Conservation (phyloP, 2,329 filamentous ascomycete genomes). For the Penicillium sp. region DNA sequence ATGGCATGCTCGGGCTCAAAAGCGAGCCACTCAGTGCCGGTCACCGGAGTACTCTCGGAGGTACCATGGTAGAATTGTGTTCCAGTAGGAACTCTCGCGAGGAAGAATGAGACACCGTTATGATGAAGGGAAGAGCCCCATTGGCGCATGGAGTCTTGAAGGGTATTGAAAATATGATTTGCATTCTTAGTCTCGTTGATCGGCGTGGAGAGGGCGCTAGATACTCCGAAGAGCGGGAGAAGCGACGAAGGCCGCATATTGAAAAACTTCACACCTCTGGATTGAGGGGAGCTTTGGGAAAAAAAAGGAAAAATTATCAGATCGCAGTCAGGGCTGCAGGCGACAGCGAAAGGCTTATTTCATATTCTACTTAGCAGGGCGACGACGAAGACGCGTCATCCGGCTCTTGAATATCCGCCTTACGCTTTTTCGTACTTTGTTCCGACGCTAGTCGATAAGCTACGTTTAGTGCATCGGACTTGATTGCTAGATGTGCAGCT, state of each 20-base stretch:
- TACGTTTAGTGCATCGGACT: background rate
- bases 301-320: background rate
- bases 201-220: constrained; percentile 1
- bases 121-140: constrained; percentile 73
- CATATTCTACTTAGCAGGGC: constrained; percentile 2
- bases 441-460: constrained; percentile 9
- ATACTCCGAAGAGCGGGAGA: constrained; percentile 11
- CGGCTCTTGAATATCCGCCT: background rate
- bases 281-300: no score
- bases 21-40: constrained; percentile 68
- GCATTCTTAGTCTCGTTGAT: constrained; percentile 48
- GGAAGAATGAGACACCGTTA: constrained; percentile 73
- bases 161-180: constrained; percentile 69
- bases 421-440: constrained; percentile 7
- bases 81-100: constrained; percentile 64
- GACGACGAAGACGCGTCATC: constrained; percentile 11
- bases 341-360: background rate
- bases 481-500: no score
- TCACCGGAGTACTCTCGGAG: constrained; percentile 46
- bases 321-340: background rate
- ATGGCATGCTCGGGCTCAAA: constrained; percentile 76
- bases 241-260: constrained; percentile 15
- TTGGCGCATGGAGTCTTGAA: constrained; percentile 72
- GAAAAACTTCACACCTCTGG: background rate
- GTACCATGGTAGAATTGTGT: constrained; percentile 70